phyloP scores from a whole-genome alignment of 805 yeast species.

The Candida pseudofarinosa region DNA sequence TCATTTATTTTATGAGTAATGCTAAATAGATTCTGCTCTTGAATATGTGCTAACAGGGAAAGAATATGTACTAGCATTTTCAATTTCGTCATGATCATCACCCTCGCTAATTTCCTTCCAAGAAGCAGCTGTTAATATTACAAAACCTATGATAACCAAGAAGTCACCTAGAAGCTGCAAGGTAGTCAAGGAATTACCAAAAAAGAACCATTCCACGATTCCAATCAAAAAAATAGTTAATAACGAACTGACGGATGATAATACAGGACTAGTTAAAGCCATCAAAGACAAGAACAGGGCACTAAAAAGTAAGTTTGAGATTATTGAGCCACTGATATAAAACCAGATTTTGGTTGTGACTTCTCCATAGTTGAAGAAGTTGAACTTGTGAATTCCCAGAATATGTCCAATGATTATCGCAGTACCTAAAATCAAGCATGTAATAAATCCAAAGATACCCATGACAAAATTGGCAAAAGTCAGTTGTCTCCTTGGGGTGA shows the following conservation, averaged over 20 bases:
- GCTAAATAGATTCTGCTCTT: neutral
- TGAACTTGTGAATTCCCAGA: conserved; percentile 54
- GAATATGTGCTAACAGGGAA: conserved; percentile 33
- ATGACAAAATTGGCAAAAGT: conserved; percentile 78
- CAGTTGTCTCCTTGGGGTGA: conserved; percentile 61
- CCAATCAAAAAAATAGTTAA: conserved; percentile 81
- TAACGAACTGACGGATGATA: conserved; percentile 65
- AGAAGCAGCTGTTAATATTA: conserved; percentile 56
- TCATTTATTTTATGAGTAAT: neutral
- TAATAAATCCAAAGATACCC: conserved; percentile 59
- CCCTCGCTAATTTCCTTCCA: conserved; percentile 62
- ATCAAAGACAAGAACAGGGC: conserved; percentile 70
- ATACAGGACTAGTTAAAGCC: conserved; percentile 82
- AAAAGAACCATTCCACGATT: conserved; percentile 63
- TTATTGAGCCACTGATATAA: conserved; percentile 48
- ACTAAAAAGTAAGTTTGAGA: conserved; percentile 64
- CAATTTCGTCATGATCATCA: conserved; percentile 39
- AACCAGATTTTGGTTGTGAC: conserved; percentile 37
- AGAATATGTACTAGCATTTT: conserved; percentile 37
- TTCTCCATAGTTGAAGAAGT: conserved; percentile 45
- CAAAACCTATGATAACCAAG: conserved; percentile 67
- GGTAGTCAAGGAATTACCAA: conserved; percentile 51
- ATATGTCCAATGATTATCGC: conserved; percentile 48
- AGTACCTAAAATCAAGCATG: conserved; percentile 47
- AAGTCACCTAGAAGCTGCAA: conserved; percentile 67